Conservation (phyloP, 305 asterid genomes). For the Fraxinus ornus region DNA sequence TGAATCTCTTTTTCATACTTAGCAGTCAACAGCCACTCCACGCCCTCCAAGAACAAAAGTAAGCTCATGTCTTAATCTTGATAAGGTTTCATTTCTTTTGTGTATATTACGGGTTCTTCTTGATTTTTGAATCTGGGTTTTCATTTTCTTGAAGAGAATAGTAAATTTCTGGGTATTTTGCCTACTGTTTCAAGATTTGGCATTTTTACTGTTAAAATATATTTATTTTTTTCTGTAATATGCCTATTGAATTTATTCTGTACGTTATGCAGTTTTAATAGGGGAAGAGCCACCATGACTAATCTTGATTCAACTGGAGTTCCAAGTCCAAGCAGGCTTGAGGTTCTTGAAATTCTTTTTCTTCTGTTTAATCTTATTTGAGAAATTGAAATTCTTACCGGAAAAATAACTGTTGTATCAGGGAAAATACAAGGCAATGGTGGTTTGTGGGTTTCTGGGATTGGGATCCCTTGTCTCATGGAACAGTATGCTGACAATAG, state of each 20-base stretch:
- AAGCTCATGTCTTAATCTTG: not conserved
- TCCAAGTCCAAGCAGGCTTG: constrained; percentile 41
- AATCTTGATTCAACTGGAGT: constrained; percentile 18
- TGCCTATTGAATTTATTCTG: not conserved
- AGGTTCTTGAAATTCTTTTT: constrained; percentile 34
- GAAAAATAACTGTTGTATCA: constrained; percentile 20
- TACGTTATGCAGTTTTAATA: not conserved
- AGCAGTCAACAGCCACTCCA: constrained; percentile 7
- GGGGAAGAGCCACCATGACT: constrained; percentile 36
- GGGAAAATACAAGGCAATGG: constrained; percentile 59
- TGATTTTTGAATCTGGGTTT: not conserved
- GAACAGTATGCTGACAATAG: constrained; percentile 77
- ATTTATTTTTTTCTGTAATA: not conserved
- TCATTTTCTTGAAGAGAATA: not conserved
- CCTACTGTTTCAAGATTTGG: not conserved
- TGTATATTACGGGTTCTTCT: not conserved
- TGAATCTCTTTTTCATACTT: not conserved
- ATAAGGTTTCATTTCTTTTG: not conserved
- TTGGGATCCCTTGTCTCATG: constrained; percentile 80
- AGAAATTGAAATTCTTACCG: not conserved
- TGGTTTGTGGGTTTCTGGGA: constrained; percentile 77
- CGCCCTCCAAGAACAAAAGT: not conserved
- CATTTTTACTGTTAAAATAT: not conserved
- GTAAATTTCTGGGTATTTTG: not conserved
- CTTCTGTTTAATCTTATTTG: not conserved